These are phyloP conservation scores for Chlamydomonas asymmetrica DNA, from an alignment of 139 green algal species.

Conservation along the genomic window DNA sequence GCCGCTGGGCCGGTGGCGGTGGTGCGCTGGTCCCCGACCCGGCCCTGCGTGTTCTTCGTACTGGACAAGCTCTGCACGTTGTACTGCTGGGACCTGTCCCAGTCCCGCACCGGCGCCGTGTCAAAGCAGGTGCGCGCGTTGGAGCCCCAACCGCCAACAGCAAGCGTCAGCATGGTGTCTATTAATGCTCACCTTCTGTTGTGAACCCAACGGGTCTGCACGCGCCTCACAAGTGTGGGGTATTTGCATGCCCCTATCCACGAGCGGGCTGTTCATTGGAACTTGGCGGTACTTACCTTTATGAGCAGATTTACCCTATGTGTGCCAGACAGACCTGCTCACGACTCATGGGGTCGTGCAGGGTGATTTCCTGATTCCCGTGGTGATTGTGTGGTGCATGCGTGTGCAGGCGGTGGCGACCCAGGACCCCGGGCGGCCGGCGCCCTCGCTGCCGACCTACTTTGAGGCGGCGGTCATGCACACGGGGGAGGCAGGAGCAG, in stretches of 20 bases:
- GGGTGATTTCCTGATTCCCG: background rate
- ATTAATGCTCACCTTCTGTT: background rate
- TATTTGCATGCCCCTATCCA: background rate
- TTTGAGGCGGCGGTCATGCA: conserved; percentile 17
- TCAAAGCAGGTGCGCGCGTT: conserved; percentile 14
- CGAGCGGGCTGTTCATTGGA: background rate
- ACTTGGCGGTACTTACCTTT: background rate
- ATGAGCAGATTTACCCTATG: no score
- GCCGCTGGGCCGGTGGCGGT: conserved; percentile 14
- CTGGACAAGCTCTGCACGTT: conserved; percentile 42
- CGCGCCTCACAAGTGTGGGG: background rate
- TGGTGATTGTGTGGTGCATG: background rate
- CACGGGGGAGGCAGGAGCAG: background rate
- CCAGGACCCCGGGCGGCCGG: conserved; percentile 3
- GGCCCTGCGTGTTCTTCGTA: conserved; percentile 34
- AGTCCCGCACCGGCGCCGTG: conserved; percentile 5
- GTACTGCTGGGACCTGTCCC: conserved; percentile 37
- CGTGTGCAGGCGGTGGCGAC: no score
- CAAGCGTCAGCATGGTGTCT: background rate
- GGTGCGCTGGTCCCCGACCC: conserved; percentile 36
- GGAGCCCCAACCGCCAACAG: background rate
- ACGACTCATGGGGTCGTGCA: background rate
- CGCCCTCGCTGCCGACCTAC: conserved; percentile 18
- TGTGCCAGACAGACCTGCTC: no score
- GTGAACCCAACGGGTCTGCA: background rate